Conservation (phyloP, 2,329 filamentous ascomycete genomes). For the Colletotrichum sp. region DNA sequence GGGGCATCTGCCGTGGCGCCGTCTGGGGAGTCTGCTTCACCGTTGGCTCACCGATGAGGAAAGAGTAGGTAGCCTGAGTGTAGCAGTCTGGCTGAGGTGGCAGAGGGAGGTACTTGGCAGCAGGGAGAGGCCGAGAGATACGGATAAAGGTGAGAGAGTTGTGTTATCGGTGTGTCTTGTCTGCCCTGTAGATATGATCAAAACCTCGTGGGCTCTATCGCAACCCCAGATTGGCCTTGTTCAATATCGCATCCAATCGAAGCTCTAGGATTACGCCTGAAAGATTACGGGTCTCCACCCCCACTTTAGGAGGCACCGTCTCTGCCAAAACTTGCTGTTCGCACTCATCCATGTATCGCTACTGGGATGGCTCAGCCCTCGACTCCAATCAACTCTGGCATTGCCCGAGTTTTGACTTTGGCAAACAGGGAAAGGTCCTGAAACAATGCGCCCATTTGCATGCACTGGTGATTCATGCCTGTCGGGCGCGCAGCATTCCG, state of each 20-base stretch:
- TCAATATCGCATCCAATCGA: neutral
- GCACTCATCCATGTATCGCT: neutral
- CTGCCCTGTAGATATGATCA: neutral
- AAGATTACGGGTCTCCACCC: slow-evolving; percentile 13
- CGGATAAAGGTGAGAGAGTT: neutral
- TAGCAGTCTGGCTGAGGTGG: neutral
- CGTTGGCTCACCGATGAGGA: neutral
- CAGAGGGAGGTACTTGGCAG: neutral
- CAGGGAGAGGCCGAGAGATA: neutral
- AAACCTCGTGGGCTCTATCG: neutral
- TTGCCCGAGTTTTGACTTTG: neutral
- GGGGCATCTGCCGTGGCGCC: neutral
- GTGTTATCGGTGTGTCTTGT: neutral
- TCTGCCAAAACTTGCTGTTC: neutral
- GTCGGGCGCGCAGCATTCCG: neutral
- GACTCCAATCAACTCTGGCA: slow-evolving; percentile 11
- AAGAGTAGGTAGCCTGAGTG: neutral
- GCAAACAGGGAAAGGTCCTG: neutral
- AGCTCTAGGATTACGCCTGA: neutral
- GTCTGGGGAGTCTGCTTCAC: neutral
- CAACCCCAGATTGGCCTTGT: neutral
- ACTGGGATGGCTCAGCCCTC: neutral
- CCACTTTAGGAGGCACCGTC: slow-evolving; percentile 3
- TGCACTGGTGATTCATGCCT: neutral
- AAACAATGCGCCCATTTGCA: neutral